A percentile compares a stretch with the other conserved stretches of the same genome.
phyloP scores from a whole-genome alignment of 192 early-diverging fungal species.

The Backusella tarrabulga region DNA sequence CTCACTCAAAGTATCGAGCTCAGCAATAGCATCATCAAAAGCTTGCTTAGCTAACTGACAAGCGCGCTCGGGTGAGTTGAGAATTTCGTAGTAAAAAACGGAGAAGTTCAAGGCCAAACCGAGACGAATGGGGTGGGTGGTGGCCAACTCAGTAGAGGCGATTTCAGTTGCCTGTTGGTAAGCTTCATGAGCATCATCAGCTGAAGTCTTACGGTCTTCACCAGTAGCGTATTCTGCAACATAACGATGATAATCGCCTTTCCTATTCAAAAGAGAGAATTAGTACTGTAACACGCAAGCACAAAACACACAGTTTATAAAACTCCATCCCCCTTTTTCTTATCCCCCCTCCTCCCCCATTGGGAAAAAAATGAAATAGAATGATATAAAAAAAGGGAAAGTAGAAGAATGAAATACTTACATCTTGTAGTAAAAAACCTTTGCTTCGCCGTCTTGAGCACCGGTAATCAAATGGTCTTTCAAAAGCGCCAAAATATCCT shows the following conservation, averaged over 20 bases:
- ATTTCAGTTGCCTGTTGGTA: constrained; percentile 93
- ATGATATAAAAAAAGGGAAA: not conserved
- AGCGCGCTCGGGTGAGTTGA: constrained; percentile 91
- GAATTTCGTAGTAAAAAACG: constrained; percentile 98
- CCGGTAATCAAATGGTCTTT: constrained; percentile 86
- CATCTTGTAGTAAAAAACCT: constrained; percentile 99
- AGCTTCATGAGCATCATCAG: constrained; percentile 79
- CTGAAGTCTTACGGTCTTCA: constrained; percentile 78
- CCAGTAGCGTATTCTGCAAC: constrained; percentile 92
- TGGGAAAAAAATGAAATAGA: constrained; percentile 44
- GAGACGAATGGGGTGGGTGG: constrained; percentile 96
- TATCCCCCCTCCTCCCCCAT: constrained; percentile 27
- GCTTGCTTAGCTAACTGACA: constrained; percentile 87
- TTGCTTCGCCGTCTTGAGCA: constrained; percentile 91
- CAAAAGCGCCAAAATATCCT: constrained; percentile 92
- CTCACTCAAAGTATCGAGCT: constrained; percentile 87
- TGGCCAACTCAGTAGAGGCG: constrained; percentile 80
- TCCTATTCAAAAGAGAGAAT: constrained; percentile 56
- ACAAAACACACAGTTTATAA: not conserved
- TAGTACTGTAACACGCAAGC: not conserved
- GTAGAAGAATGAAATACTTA: constrained; percentile 35
- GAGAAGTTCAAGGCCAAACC: constrained; percentile 98
- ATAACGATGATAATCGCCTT: constrained; percentile 99
- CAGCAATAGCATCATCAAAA: constrained; percentile 93
- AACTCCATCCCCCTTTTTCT: not conserved